A percentile compares a stretch with the other conserved stretches of the same genome.
Evolutionary conservation across 129 eudicot genomes (phyloP).

Genomic region (Saposhnikovia divaricata): DNA sequence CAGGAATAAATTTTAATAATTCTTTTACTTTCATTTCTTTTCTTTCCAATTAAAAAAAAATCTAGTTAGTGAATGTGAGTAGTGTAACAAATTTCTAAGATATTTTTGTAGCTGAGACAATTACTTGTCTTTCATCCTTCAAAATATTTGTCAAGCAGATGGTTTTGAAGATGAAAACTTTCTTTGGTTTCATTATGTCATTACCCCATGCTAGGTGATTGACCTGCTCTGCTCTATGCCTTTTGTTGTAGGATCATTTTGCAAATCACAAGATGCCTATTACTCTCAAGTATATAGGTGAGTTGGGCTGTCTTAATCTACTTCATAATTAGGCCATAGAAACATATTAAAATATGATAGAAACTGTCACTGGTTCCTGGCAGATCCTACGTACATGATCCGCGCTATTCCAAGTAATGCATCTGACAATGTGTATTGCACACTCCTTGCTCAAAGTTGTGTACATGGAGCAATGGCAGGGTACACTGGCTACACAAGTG

Average conservation of each 20-base stretch:
- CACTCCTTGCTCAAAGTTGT: constrained; percentile 91
- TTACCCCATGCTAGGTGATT: not conserved
- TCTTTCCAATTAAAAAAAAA: too few species aligned
- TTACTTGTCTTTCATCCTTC: not conserved
- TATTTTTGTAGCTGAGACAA: not conserved
- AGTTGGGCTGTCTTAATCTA: constrained; percentile 1
- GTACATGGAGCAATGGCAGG: constrained; percentile 99
- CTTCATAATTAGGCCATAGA: not conserved
- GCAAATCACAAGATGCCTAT: constrained; percentile 37
- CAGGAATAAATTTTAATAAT: not conserved
- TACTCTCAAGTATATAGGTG: constrained; percentile 87
- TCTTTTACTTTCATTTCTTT: not conserved
- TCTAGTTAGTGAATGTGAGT: not conserved
- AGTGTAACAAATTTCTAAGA: not conserved
- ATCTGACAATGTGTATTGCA: constrained; percentile 86
- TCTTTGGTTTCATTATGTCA: not conserved
- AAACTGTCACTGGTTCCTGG: constrained; percentile 16
- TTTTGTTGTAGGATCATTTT: constrained; percentile 58
- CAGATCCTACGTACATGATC: constrained; percentile 96
- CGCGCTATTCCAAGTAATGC: constrained; percentile 95
- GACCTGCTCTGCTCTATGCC: constrained; percentile 9
- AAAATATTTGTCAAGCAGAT: not conserved
- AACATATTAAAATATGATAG: not conserved
- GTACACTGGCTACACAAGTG: constrained; percentile 67
- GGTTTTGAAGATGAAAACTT: not conserved